Evolutionary conservation across 2,329 filamentous ascomycete species (phyloP), one percentile per base, ranked within the genome.

Genomic region (Helotiales sp.): DNA sequence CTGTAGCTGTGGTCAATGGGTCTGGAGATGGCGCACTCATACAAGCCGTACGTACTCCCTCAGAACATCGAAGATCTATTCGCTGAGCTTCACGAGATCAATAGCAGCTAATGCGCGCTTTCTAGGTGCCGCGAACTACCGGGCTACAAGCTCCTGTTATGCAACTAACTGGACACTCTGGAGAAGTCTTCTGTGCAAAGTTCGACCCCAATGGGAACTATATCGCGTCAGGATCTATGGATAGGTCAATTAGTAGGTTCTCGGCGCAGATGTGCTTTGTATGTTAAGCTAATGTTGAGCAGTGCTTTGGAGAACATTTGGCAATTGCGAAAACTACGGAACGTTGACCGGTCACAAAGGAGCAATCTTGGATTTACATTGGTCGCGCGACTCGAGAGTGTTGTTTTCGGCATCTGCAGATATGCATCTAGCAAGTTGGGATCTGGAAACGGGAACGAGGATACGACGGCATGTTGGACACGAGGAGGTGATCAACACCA

Each of bases 301-400:
- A 96, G 91, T 98, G 75, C 82, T 99, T 29, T 99, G 95, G 95
- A 86, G 89, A 68, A 96, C 93, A 1, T 92, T 93, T 61, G 93
- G 92, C 69, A 84, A 91, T 67, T 97, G 93, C 77, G 90, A 96
- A 70, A 99, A 99, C 76, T 97, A 97, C 70, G 93, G 93, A 59
- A 78, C 90, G 27, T 79, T 99, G 52, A 91, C 81, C 8, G 95
- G 95, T 31, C 95, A 99, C 77, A 92, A 91, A 71, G 91, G 91
- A 65, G 95, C 95, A 1, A 79, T 99, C 49, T 79, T 98, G 25
- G 95, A 98, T 74, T 78, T 99, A 46, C 92, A 96, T 71, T 99
- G 95, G 95, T 96, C 95, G 27, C 88, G 95, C 71, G 95, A 99
- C 76, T 96, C 92, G 19, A 86, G 89, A 68, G 88, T 93, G 40